Conservation (phyloP, 2,329 filamentous ascomycete genomes). For the Pseudogymnoascus verrucosus region DNA sequence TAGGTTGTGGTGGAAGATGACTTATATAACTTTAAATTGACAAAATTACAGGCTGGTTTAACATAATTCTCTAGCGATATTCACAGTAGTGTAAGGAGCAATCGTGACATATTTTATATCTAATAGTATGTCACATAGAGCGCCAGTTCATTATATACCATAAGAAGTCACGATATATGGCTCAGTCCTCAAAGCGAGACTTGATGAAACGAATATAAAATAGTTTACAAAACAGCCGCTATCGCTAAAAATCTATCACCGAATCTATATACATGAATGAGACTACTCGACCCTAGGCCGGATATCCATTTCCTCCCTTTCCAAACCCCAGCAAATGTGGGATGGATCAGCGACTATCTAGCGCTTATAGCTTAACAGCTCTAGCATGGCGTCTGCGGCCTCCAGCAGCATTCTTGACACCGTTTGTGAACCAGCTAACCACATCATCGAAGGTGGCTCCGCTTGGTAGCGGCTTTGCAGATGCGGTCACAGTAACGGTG, state of each 20-base stretch:
- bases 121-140: not conserved
- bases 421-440: not conserved
- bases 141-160: not conserved
- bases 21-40: not conserved
- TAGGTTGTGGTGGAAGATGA: not conserved
- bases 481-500: slow-evolving; percentile 10
- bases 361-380: not conserved
- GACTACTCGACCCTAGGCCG: not conserved
- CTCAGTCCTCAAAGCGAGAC: not conserved
- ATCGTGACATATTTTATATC: not conserved
- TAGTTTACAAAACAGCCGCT: not conserved
- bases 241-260: not conserved
- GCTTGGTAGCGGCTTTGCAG: slow-evolving; percentile 2
- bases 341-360: not conserved
- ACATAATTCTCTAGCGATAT: not conserved
- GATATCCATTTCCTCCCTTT: not conserved
- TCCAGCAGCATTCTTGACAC: not conserved
- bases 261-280: slow-evolving; percentile 3
- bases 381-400: not conserved
- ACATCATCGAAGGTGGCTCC: slow-evolving; percentile 5
- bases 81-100: not conserved
- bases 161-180: not conserved
- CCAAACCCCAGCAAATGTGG: not conserved
- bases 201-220: not conserved
- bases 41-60: not conserved